These are phyloP conservation scores for Fusarium albosuccineum DNA, from an alignment of 2,329 filamentous ascomycete genomes.

Conservation along the genomic window DNA sequence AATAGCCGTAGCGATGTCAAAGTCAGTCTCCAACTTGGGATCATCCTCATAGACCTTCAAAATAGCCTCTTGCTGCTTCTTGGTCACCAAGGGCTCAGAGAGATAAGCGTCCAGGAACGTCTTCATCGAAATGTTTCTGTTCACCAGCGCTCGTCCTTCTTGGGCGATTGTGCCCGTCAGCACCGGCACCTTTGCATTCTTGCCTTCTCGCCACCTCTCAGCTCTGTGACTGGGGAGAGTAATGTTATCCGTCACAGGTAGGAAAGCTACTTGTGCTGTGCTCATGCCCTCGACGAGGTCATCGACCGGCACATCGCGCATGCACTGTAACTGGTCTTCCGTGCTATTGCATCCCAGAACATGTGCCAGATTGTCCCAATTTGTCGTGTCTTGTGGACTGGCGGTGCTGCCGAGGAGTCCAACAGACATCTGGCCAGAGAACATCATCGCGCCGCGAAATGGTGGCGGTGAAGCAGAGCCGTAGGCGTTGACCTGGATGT, in stretches of 20 bases:
- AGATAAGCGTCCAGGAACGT: conserved; percentile 38
- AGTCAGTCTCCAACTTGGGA: conserved; percentile 28
- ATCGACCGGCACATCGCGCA: conserved; percentile 32
- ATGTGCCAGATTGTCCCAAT: conserved; percentile 34
- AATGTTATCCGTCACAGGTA: conserved; percentile 36
- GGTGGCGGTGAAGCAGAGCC: conserved; percentile 23
- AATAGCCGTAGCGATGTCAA: conserved; percentile 45
- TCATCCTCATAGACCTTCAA: conserved; percentile 34
- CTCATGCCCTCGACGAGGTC: conserved; percentile 34
- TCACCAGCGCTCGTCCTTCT: conserved; percentile 43
- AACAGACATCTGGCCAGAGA: conserved; percentile 48
- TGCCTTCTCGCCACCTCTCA: conserved; percentile 36
- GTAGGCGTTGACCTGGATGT: conserved; percentile 43
- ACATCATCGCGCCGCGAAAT: conserved; percentile 46
- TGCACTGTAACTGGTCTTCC: conserved; percentile 34
- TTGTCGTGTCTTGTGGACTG: not conserved
- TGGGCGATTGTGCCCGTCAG: conserved; percentile 44
- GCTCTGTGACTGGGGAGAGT: conserved; percentile 32
- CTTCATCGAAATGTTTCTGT: conserved; percentile 35
- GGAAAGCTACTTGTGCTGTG: conserved; percentile 8
- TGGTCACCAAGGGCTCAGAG: conserved; percentile 16
- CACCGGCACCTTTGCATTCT: conserved; percentile 39
- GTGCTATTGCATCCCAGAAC: conserved; percentile 32
- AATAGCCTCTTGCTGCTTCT: conserved; percentile 25
- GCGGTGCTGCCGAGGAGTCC: conserved; percentile 30